These are phyloP conservation scores for Populus hybrid DNA, from an alignment of 441 rosid genomes.

Conservation along the genomic window DNA sequence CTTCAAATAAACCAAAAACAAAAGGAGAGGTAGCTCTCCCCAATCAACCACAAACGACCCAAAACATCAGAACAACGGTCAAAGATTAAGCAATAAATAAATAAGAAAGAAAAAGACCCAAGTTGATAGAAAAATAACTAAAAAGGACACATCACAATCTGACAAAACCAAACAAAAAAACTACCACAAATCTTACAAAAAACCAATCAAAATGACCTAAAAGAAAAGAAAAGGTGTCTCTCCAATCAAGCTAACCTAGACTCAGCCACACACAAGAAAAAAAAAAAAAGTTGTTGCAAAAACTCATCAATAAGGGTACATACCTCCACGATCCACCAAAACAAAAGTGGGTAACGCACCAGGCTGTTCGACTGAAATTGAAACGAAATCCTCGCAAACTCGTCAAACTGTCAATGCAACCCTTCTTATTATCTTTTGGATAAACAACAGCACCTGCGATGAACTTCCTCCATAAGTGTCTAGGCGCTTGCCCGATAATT, in stretches of 20 bases:
- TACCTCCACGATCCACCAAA: slow-evolving; percentile 95
- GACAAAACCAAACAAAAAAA: background rate
- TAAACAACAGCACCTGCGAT: slow-evolving; percentile 89
- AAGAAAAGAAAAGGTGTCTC: background rate
- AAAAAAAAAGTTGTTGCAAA: background rate
- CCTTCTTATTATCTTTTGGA: slow-evolving; percentile 74
- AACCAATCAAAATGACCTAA: background rate
- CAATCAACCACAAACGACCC: background rate
- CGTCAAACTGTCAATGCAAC: slow-evolving; percentile 68
- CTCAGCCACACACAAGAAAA: background rate
- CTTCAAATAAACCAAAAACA: background rate
- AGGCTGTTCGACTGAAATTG: slow-evolving; percentile 65
- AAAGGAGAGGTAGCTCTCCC: background rate
- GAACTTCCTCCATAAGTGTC: slow-evolving; percentile 99
- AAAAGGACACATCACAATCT: background rate
- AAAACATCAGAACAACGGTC: slow-evolving; percentile 2
- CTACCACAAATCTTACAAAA: background rate
- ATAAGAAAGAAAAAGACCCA: background rate
- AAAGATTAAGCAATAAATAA: background rate
- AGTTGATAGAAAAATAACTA: slow-evolving; percentile 4
- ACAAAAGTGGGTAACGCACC: slow-evolving; percentile 89
- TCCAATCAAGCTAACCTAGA: background rate
- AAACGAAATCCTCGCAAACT: slow-evolving; percentile 63
- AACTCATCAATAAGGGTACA: background rate
- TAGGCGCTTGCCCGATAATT: slow-evolving; percentile 99